These are phyloP conservation scores for Globisporangium echinulatum DNA, from an alignment of 352 stramenopile genomes.

Conservation along the genomic window DNA sequence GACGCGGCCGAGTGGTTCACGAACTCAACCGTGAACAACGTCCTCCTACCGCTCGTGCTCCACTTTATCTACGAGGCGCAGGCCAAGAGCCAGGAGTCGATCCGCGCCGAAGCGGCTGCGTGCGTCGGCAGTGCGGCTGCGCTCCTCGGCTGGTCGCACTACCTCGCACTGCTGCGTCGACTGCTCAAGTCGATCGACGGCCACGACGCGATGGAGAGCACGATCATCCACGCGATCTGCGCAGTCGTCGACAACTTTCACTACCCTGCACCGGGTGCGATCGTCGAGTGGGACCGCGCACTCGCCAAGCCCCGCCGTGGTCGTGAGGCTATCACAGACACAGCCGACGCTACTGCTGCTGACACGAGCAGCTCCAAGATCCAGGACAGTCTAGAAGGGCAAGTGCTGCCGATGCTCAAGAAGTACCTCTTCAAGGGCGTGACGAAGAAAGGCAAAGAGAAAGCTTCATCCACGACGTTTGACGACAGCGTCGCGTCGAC, in stretches of 20 bases:
- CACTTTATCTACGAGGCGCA: constrained; percentile 96
- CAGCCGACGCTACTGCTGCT: constrained; percentile 3
- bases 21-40: constrained; percentile 88
- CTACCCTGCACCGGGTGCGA: constrained; percentile 73
- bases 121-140: constrained; percentile 88
- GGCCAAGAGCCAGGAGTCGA: constrained; percentile 88
- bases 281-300: constrained; percentile 25
- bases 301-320: constrained; percentile 9
- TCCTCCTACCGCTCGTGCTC: constrained; percentile 93
- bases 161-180: constrained; percentile 88
- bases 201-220: constrained; percentile 89
- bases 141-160: constrained; percentile 95
- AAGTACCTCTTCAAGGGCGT: constrained; percentile 82
- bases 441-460: constrained; percentile 31
- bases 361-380: constrained; percentile 49
- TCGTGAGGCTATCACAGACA: constrained; percentile 6
- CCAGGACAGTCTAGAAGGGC: constrained; percentile 67
- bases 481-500: constrained; percentile 47
- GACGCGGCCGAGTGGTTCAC: constrained; percentile 38
- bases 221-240: constrained; percentile 90
- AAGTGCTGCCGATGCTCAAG: constrained; percentile 83
- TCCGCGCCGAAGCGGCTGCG: constrained; percentile 91
- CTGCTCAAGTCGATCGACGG: constrained; percentile 90
- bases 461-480: constrained; percentile 24
- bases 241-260: constrained; percentile 95